Conservation (phyloP, 495 filamentous ascomycete species). For the Symbiotaphrina buchneri region DNA sequence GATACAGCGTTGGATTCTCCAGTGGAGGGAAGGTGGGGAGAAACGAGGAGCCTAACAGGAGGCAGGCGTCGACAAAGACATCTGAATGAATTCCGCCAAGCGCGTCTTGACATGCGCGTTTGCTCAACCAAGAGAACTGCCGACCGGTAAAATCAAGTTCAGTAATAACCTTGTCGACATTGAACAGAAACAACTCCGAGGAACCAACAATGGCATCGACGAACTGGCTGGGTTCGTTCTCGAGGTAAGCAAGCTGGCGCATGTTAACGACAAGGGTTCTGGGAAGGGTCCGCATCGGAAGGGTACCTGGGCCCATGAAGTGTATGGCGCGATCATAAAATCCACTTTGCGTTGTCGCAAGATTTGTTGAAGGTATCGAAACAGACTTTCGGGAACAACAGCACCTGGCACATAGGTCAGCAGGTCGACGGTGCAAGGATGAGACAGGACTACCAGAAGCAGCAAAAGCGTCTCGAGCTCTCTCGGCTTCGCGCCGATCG, state of each 20-base stretch:
- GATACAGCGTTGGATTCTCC: slow-evolving; percentile 24
- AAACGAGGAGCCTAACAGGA: slow-evolving; percentile 69
- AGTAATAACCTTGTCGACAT: slow-evolving; percentile 64
- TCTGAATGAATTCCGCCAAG: slow-evolving; percentile 28
- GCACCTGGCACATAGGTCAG: slow-evolving; percentile 18
- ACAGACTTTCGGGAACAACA: slow-evolving; percentile 34
- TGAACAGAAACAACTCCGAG: slow-evolving; percentile 74
- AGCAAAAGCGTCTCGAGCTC: slow-evolving; percentile 66
- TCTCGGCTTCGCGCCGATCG: slow-evolving; percentile 49
- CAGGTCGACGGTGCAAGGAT: slow-evolving; percentile 3
- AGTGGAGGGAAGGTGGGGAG: slow-evolving; percentile 58
- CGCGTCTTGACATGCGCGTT: slow-evolving; percentile 42
- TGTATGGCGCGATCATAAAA: slow-evolving; percentile 78
- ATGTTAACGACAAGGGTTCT: too few relatives aligned
- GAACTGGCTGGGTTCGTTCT: slow-evolving; percentile 40
- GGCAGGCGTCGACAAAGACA: slow-evolving; percentile 58
- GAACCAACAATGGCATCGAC: slow-evolving; percentile 65
- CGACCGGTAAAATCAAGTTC: slow-evolving; percentile 45
- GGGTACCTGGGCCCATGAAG: slow-evolving; percentile 65
- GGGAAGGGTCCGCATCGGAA: slow-evolving; percentile 4
- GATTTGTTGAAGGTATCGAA: slow-evolving; percentile 50
- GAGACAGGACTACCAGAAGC: slow-evolving; percentile 42
- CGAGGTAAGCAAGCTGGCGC: slow-evolving; percentile 56
- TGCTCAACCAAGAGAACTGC: slow-evolving; percentile 47
- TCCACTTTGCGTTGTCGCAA: slow-evolving; percentile 44